Evolutionary conservation across 2,329 filamentous ascomycete genomes (phyloP).

Genomic region (Curvularia lunata): DNA sequence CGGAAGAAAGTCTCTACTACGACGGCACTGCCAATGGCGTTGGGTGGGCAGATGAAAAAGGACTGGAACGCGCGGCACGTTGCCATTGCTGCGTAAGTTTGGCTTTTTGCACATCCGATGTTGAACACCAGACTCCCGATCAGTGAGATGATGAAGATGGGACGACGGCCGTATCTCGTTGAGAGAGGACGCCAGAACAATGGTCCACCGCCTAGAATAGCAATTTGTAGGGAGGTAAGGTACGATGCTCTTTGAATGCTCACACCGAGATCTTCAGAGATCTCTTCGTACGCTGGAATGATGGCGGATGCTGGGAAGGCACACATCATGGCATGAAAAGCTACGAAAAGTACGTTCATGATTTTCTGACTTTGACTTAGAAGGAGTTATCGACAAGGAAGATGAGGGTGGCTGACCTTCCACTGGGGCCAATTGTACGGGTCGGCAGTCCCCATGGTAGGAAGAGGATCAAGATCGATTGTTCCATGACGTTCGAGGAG

Average conservation of each 20-base stretch:
- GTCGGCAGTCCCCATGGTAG: constrained; percentile 57
- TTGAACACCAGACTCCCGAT: constrained; percentile 58
- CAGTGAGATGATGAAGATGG: constrained; percentile 61
- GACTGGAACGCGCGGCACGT: constrained; percentile 60
- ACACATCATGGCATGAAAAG: constrained; percentile 64
- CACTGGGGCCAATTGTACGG: constrained; percentile 63
- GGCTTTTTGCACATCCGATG: constrained; percentile 60
- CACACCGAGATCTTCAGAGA: constrained; percentile 58
- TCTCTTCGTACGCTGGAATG: constrained; percentile 61
- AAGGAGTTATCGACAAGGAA: background rate
- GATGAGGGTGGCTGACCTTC: constrained; percentile 49
- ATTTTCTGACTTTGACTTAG: constrained; percentile 53
- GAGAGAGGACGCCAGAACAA: constrained; percentile 65
- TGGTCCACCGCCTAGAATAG: constrained; percentile 60
- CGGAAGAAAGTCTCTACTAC: constrained; percentile 66
- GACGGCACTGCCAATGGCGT: constrained; percentile 62
- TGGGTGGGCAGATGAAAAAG: constrained; percentile 64
- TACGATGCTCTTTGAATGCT: constrained; percentile 60
- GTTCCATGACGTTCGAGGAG: constrained; percentile 61
- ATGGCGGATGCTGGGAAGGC: constrained; percentile 63
- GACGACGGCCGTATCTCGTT: constrained; percentile 61
- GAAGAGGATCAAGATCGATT: constrained; percentile 61
- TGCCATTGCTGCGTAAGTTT: constrained; percentile 58
- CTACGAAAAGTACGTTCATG: constrained; percentile 60
- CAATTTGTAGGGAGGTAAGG: constrained; percentile 63